These are phyloP conservation scores for Gamsiella multidivaricata DNA, from an alignment of 192 early-diverging fungal genomes.

Conservation along the genomic window DNA sequence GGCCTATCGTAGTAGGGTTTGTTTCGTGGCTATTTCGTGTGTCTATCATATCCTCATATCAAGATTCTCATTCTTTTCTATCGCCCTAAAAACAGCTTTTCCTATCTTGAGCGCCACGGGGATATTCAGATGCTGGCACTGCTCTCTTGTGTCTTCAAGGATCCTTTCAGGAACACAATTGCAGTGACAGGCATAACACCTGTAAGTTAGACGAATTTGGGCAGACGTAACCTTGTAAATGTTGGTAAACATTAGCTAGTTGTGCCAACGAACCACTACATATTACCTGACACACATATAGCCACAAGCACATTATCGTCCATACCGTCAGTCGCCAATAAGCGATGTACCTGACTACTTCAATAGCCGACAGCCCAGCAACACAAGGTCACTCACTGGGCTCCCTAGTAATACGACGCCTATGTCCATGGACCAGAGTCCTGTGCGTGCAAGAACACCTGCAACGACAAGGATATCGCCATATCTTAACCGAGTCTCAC, in stretches of 20 bases:
- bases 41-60: too few species aligned
- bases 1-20: too few species aligned
- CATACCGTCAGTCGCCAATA: slow-evolving; percentile 22
- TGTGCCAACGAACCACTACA: too few species aligned
- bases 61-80: background rate
- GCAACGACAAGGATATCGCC: slow-evolving; percentile 39
- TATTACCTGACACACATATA: too few species aligned
- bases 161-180: slow-evolving; percentile 44
- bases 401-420: slow-evolving; percentile 31
- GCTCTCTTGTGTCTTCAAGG: slow-evolving; percentile 71
- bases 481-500: slow-evolving; percentile 46
- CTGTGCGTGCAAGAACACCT: slow-evolving; percentile 26
- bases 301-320: slow-evolving; percentile 36
- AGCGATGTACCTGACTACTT: slow-evolving; percentile 45
- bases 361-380: slow-evolving; percentile 29
- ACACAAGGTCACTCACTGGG: slow-evolving; percentile 17
- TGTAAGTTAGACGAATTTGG: too few species aligned
- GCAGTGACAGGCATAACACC: slow-evolving; percentile 39
- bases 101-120: slow-evolving; percentile 62
- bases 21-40: background rate
- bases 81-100: slow-evolving; percentile 49
- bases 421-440: slow-evolving; percentile 28
- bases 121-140: slow-evolving; percentile 77
- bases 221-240: too few species aligned
- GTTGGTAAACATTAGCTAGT: too few species aligned